These are phyloP conservation scores for Mycena floridula DNA, from an alignment of 768 basidiomycete species.

Conservation along the genomic window DNA sequence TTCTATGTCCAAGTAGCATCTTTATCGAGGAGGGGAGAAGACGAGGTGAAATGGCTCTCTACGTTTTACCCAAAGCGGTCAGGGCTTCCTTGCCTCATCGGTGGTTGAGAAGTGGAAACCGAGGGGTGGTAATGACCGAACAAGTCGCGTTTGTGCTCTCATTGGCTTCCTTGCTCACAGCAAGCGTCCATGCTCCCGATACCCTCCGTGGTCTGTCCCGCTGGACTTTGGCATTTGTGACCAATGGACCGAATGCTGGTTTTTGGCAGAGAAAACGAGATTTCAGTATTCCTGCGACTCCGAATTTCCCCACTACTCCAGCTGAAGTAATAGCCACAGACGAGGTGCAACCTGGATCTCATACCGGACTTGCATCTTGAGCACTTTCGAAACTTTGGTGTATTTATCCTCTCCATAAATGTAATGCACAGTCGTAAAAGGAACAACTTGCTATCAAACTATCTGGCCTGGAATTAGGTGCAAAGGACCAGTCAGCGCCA, in stretches of 20 bases:
- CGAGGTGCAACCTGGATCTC: too few relatives aligned
- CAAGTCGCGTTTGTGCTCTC: conserved; percentile 52
- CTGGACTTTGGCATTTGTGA: conserved; percentile 64
- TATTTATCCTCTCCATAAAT: conserved; percentile 68
- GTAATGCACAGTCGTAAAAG: conserved; percentile 88
- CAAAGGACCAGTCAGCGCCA: conserved; percentile 84
- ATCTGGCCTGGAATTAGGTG: conserved; percentile 18
- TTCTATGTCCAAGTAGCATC: conserved; percentile 70
- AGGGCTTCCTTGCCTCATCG: conserved; percentile 53
- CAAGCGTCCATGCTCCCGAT: conserved; percentile 54
- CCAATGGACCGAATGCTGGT: conserved; percentile 50
- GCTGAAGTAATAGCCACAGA: neutral
- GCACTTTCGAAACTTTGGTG: too few relatives aligned
- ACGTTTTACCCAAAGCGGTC: conserved; percentile 69
- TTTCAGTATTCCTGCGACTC: conserved; percentile 22
- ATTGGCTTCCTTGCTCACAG: conserved; percentile 58
- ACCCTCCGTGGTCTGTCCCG: conserved; percentile 67
- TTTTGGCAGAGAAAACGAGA: conserved; percentile 44
- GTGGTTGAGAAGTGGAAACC: conserved; percentile 41
- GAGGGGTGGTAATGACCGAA: conserved; percentile 40
- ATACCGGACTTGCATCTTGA: too few relatives aligned
- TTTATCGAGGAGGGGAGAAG: conserved; percentile 70
- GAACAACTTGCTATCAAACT: conserved; percentile 83
- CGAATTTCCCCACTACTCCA: conserved; percentile 16
- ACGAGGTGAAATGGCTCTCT: conserved; percentile 74